Conservation (phyloP, 2,329 filamentous ascomycete genomes). For the Chaetomium sp. region DNA sequence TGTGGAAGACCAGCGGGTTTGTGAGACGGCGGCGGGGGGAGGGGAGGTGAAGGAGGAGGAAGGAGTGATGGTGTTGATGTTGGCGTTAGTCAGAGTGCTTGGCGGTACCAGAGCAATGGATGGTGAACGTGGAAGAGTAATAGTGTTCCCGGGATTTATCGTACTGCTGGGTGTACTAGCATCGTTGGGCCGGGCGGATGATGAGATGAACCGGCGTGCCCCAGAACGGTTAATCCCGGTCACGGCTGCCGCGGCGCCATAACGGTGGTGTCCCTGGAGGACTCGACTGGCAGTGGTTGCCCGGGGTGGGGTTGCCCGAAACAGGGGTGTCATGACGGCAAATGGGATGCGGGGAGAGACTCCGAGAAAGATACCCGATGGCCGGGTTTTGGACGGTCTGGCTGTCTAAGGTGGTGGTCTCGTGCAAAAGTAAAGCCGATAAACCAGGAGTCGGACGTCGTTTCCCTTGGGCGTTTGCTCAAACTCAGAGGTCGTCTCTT, state of each 20-base stretch:
- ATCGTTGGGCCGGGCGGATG: neutral
- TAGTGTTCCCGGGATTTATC: constrained; percentile 2
- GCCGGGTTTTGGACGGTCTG: neutral
- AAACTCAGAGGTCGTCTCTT: neutral
- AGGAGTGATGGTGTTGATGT: neutral
- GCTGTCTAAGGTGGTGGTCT: too few relatives aligned
- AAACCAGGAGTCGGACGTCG: neutral
- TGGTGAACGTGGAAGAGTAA: neutral
- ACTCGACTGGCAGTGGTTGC: constrained; percentile 13
- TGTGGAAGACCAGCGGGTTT: constrained; percentile 22
- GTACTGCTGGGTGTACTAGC: neutral
- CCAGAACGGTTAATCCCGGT: constrained; percentile 9
- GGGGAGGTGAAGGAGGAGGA: neutral
- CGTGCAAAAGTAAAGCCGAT: constrained; percentile 12
- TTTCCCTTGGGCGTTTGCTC: constrained; percentile 9
- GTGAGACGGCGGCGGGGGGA: neutral
- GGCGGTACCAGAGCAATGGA: constrained; percentile 1
- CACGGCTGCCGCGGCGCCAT: constrained; percentile 18
- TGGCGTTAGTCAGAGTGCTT: neutral
- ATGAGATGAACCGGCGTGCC: constrained; percentile 19
- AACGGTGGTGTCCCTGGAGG: constrained; percentile 14
- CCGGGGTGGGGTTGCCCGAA: constrained; percentile 28
- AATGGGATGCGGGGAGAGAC: constrained; percentile 18
- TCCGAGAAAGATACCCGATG: neutral
- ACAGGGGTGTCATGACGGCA: constrained; percentile 31